A percentile compares a stretch with the other conserved stretches of the same genome.
Evolutionary conservation across 768 basidiomycete species (phyloP).

Genomic region (Boletus speciosus): DNA sequence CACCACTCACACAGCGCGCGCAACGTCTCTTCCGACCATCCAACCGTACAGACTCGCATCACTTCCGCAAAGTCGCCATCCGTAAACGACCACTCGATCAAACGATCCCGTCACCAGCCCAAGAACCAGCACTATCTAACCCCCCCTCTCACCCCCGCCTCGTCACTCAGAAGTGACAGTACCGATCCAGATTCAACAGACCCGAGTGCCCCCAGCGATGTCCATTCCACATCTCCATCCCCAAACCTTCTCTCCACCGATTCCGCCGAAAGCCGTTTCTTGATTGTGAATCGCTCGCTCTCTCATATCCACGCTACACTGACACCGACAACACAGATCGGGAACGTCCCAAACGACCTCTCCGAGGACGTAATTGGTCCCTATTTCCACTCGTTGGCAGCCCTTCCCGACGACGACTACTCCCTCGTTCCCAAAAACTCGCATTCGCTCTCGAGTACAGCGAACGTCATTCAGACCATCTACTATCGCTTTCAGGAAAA

Average conservation of each 20-base stretch:
- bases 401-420: slow-evolving; percentile 12
- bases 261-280: slow-evolving; percentile 29
- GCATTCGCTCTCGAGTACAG: slow-evolving; percentile 10
- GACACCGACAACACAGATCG: slow-evolving; percentile 32
- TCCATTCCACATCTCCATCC: slow-evolving; percentile 19
- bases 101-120: slow-evolving; percentile 19
- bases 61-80: slow-evolving; percentile 11
- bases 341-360: slow-evolving; percentile 36
- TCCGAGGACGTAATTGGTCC: slow-evolving; percentile 29
- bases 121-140: slow-evolving; percentile 47
- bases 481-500: slow-evolving; percentile 49
- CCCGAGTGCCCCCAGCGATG: slow-evolving; percentile 16
- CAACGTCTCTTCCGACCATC: slow-evolving; percentile 23
- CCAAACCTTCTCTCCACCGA: slow-evolving; percentile 9
- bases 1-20: slow-evolving; percentile 19
- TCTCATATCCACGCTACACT: background rate
- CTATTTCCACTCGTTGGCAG: slow-evolving; percentile 29
- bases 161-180: slow-evolving; percentile 42
- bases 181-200: slow-evolving; percentile 33
- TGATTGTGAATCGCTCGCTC: slow-evolving; percentile 24
- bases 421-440: slow-evolving; percentile 4
- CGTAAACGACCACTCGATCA: slow-evolving; percentile 17
- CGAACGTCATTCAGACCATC: slow-evolving; percentile 50
- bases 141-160: slow-evolving; percentile 70
- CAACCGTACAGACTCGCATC: slow-evolving; percentile 8